phyloP scores from a whole-genome alignment of 371 early-diverging fungal genomes.

The Haplosporangium sp. region DNA sequence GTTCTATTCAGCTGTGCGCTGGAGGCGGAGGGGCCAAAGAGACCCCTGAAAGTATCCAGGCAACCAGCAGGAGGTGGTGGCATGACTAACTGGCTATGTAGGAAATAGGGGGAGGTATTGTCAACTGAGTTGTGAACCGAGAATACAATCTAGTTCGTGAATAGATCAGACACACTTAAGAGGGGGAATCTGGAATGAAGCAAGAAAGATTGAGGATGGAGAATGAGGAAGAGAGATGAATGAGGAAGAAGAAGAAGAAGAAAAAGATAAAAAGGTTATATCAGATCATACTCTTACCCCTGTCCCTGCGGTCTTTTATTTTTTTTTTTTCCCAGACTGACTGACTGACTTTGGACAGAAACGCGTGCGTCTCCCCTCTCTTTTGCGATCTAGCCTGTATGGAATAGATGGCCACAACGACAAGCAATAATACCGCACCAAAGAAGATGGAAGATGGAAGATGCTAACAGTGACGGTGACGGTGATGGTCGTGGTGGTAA shows the following conservation, averaged over 20 bases:
- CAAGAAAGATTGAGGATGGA: neutral
- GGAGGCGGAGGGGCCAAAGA: slow-evolving; percentile 21
- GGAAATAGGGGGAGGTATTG: neutral
- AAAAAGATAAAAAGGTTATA: slow-evolving; percentile 1
- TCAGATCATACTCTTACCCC: neutral
- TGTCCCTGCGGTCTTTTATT: neutral
- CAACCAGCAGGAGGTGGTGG: slow-evolving; percentile 24
- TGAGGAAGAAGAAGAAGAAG: neutral
- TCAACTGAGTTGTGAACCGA: neutral
- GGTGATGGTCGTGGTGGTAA: too few species aligned
- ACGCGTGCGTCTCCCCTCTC: too few species aligned
- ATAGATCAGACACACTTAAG: neutral
- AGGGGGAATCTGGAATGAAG: neutral
- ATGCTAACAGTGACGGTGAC: too few species aligned
- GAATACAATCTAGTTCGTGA: neutral
- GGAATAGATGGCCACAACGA: too few species aligned
- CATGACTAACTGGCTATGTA: neutral
- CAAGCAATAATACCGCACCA: neutral
- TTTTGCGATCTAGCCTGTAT: too few species aligned
- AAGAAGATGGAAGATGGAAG: neutral
- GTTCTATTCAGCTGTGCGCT: neutral
- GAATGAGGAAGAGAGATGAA: slow-evolving; percentile 1
- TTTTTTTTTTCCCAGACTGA: neutral
- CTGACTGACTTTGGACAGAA: too few species aligned
- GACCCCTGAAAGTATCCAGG: slow-evolving; percentile 39